Evolutionary conservation across 208 protist species (phyloP), one percentile per base, ranked within the genome.

Genomic region (Leishmania guyanensis): DNA sequence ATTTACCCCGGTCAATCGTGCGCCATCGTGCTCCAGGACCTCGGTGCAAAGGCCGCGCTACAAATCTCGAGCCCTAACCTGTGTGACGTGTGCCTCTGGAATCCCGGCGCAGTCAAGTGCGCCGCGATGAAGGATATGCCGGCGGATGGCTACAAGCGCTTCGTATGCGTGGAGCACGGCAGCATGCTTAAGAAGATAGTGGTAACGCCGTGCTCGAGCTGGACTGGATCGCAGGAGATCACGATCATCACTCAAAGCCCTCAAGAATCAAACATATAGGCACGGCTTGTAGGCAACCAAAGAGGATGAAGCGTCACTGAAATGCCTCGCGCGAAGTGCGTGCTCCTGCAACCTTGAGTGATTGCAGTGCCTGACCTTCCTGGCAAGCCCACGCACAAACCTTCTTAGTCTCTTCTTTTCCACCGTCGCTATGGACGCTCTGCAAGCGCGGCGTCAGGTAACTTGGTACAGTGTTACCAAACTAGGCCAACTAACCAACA

Each of bases 131-230:
- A 84, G 68, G 95, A 98, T 84, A 88, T 98, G 80, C 91, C 92
- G 22, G 53, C 81, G 46, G 89, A 96, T 66, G 95, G 86, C 69
- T 98, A 91, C 88, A 84, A 91, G 77, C 51, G 92, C 65, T 97
- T 98, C 78, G 89, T 96, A 12, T 98, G 95, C 73, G 84, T 98
- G 8, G 95, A 98, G 84, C 90, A 95, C 86, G 95, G 93, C 5
- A 83, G 84, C 50, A 95, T 98, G 76, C 77, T 85, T 48, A 90
- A 90, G 68, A 86, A 93, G 68, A 81, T 89, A 3, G 84, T 90
- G 78, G 82, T 94, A n/a, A 81, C 86, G 33, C 76, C 94, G 17
- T 90, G 88, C 84, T 93, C 91, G 46, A 91, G 88, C 56, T 95
- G 89, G 89, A 80, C 66, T 17, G 84, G 88, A 46, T 80, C 91